These are phyloP conservation scores for Alternaria conjuncta DNA, from an alignment of 2,329 filamentous ascomycete species.

Conservation along the genomic window DNA sequence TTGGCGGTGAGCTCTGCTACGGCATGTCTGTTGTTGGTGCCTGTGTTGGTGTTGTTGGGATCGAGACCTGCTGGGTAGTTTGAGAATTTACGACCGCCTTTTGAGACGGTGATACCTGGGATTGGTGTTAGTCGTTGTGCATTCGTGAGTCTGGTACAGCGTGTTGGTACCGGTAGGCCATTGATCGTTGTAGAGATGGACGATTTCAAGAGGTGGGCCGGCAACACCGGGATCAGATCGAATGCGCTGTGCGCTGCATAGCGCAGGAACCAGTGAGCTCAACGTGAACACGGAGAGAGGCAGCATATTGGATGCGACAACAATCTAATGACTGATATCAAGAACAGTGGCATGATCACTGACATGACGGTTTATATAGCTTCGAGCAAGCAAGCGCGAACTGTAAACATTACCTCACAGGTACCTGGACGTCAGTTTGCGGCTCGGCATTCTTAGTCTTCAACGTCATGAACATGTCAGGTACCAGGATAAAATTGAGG, in stretches of 20 bases:
- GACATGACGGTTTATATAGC: slow-evolving; percentile 7
- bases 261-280: slow-evolving; percentile 17
- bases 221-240: slow-evolving; percentile 45
- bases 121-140: neutral
- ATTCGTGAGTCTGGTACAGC: neutral
- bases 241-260: slow-evolving; percentile 24
- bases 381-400: neutral
- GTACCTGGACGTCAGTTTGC: neutral
- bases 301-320: neutral
- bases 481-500: slow-evolving; percentile 12
- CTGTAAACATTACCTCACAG: slow-evolving; percentile 17
- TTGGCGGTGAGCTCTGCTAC: slow-evolving; percentile 57
- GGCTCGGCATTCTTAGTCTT: slow-evolving; percentile 16
- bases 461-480: slow-evolving; percentile 34
- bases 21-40: slow-evolving; percentile 53
- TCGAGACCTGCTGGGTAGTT: slow-evolving; percentile 61
- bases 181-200: slow-evolving; percentile 60
- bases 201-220: slow-evolving; percentile 56
- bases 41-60: slow-evolving; percentile 53
- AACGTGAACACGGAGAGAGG: slow-evolving; percentile 9
- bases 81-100: slow-evolving; percentile 58
- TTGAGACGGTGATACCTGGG: slow-evolving; percentile 59
- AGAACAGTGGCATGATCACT: neutral
- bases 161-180: slow-evolving; percentile 51
- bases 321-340: neutral